Percentiles rank a stretch among this genome's conserved stretches.
Evolutionary conservation across 2,329 filamentous ascomycete species (phyloP).

Genomic region (Exophiala sp.): DNA sequence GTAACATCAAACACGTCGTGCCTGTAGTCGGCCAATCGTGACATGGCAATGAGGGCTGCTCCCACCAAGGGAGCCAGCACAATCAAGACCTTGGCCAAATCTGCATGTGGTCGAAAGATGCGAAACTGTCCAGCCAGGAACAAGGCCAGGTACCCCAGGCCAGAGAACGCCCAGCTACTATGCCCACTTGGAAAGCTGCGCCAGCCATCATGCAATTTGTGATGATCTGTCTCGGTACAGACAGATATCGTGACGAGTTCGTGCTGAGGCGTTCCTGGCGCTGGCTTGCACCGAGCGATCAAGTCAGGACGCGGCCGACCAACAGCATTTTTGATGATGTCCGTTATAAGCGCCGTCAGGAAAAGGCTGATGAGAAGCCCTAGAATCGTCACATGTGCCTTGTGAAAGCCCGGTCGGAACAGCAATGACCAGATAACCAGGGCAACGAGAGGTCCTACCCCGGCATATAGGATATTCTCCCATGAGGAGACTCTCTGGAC

Average conservation of each 20-base stretch:
- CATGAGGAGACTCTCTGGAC: slow-evolving; percentile 69
- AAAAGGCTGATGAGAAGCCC: slow-evolving; percentile 71
- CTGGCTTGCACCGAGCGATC: slow-evolving; percentile 77
- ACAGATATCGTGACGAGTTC: slow-evolving; percentile 46
- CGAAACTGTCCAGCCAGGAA: slow-evolving; percentile 50
- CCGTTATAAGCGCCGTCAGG: slow-evolving; percentile 76
- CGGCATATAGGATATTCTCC: slow-evolving; percentile 74
- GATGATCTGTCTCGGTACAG: slow-evolving; percentile 47
- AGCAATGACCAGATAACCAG: slow-evolving; percentile 61
- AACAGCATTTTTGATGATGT: slow-evolving; percentile 83
- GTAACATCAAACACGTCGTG: slow-evolving; percentile 61
- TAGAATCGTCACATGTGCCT: slow-evolving; percentile 78
- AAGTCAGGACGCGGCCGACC: slow-evolving; percentile 80
- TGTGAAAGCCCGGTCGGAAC: slow-evolving; percentile 61
- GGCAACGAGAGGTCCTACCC: slow-evolving; percentile 61
- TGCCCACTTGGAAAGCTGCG: slow-evolving; percentile 60
- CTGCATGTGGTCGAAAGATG: slow-evolving; percentile 53
- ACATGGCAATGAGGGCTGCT: slow-evolving; percentile 56
- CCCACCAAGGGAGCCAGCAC: slow-evolving; percentile 52
- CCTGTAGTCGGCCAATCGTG: slow-evolving; percentile 57
- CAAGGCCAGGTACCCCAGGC: slow-evolving; percentile 54
- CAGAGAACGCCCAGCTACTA: slow-evolving; percentile 55
- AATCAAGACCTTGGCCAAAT: slow-evolving; percentile 51
- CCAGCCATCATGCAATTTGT: slow-evolving; percentile 59
- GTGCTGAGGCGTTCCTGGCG: slow-evolving; percentile 50